Evolutionary conservation across 1,284 basidiomycete species (phyloP), one percentile per base, ranked within the genome.

Genomic region (Boletus mariae): DNA sequence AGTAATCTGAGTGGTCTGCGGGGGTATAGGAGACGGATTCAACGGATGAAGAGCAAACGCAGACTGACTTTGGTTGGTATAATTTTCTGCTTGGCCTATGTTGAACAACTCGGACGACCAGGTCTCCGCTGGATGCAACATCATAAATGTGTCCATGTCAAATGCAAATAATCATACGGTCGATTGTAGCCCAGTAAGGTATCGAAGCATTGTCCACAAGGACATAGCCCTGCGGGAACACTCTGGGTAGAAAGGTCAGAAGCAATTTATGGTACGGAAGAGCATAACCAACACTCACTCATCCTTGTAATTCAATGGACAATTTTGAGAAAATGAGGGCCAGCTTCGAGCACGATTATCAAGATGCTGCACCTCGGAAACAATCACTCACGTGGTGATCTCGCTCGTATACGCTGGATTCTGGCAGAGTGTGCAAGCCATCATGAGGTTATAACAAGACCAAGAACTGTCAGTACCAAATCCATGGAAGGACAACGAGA

Each of bases 401-500:
- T 44, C 35, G 25, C 4, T 13, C 10, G 38, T 45, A 47, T 50
- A 50, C 4, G 50, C 17, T 10, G 41, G 13, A 15, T 45, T 37
- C 49, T 66, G 65, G 31, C 65, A 66, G 35, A 67, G 20, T 20
- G 67, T 67, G 15, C 64, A 66, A 9, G 52, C 64, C 64, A 66
- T 66, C 64, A 66, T 57, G 29, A 66, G 60, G 31, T 66, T 66
- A 44, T 66, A 66, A 35, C 64, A 69, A 42, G 67, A 69, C 67
- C 64, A 67, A 6, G 64, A 69, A 23, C 64, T 66, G n/a, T 28
- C 13, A 34, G 23, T 1, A 31, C 12, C 20, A 42, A 48, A 40
- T 2, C 5, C 37, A 20, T 55, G 37, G 52, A 37, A n/a, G 35
- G 35, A 20, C 2, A 51, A 42, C 17, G 23, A 25, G 23, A 43